Conservation (phyloP, 2,329 filamentous ascomycete genomes). For the Paraconiothyrium sp. region DNA sequence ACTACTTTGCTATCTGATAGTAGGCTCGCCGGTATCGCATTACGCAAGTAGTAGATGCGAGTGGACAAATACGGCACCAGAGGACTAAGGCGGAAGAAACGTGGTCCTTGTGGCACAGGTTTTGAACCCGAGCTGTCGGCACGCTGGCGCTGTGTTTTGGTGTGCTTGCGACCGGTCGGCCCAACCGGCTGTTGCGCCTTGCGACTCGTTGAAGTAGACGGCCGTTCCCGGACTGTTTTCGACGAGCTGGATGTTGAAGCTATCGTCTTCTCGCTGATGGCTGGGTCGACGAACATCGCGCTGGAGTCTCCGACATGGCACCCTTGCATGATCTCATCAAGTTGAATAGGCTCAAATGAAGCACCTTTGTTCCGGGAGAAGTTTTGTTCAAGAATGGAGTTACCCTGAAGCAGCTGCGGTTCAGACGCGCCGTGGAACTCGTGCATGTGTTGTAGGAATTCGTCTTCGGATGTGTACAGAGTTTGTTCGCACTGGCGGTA, state of each 20-base stretch:
- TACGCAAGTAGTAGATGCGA: constrained; percentile 46
- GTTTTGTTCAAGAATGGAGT: constrained; percentile 43
- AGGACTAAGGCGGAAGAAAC: constrained; percentile 46
- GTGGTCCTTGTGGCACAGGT: constrained; percentile 31
- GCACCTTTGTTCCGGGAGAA: constrained; percentile 48
- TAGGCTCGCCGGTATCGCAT: constrained; percentile 28
- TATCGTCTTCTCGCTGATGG: constrained; percentile 24
- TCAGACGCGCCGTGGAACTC: constrained; percentile 43
- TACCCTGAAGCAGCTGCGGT: constrained; percentile 37
- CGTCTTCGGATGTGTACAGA: constrained; percentile 44
- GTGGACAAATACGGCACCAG: constrained; percentile 42
- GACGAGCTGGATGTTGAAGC: constrained; percentile 14
- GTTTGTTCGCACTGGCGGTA: constrained; percentile 47
- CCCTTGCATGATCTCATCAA: constrained; percentile 44
- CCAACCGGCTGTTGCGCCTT: constrained; percentile 24
- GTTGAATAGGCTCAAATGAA: constrained; percentile 47
- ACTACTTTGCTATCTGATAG: constrained; percentile 35
- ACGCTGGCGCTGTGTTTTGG: constrained; percentile 32
- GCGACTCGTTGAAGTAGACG: constrained; percentile 21
- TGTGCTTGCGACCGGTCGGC: constrained; percentile 7
- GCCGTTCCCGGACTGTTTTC: constrained; percentile 21
- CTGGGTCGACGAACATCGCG: constrained; percentile 38
- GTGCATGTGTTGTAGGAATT: constrained; percentile 47
- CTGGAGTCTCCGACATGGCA: constrained; percentile 36
- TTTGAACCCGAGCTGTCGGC: constrained; percentile 28